Percentiles rank a stretch among this genome's conserved stretches.
Conservation (phyloP, 441 rosid species). For the Melastoma candidum region DNA sequence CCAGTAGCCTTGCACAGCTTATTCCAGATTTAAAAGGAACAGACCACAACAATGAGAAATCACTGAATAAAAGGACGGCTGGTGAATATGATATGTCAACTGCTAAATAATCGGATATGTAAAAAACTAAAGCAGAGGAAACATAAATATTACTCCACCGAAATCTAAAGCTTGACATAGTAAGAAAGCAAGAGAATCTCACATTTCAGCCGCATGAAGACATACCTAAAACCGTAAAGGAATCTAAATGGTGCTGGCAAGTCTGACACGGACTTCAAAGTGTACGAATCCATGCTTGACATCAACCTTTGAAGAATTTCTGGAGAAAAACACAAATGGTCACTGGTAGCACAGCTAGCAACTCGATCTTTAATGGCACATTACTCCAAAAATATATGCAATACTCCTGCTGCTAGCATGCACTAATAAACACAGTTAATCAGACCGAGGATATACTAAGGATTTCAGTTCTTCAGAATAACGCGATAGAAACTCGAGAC, state of each 20-base stretch:
- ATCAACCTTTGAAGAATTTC: too few relatives aligned
- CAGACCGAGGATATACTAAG: too few relatives aligned
- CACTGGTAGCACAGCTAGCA: too few relatives aligned
- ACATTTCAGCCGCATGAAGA: not conserved
- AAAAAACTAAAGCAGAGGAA: not conserved
- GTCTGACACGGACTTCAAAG: conserved; percentile 71
- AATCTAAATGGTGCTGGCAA: conserved; percentile 68
- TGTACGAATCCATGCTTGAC: conserved; percentile 50
- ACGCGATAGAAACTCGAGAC: too few relatives aligned
- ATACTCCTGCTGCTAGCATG: too few relatives aligned
- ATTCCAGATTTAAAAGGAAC: not conserved
- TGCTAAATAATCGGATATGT: not conserved
- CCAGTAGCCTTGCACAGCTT: not conserved
- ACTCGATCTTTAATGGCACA: too few relatives aligned
- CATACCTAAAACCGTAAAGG: conserved; percentile 69
- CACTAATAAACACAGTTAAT: too few relatives aligned
- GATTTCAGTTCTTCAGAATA: too few relatives aligned
- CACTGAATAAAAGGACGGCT: not conserved
- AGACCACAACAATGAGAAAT: not conserved
- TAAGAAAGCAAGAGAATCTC: conserved; percentile 1
- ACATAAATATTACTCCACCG: not conserved
- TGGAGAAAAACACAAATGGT: too few relatives aligned
- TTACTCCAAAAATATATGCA: too few relatives aligned
- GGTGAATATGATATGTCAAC: not conserved
- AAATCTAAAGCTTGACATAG: not conserved